Conservation (phyloP, 2,329 filamentous ascomycete species). For the Nigrospora sphaerica region DNA sequence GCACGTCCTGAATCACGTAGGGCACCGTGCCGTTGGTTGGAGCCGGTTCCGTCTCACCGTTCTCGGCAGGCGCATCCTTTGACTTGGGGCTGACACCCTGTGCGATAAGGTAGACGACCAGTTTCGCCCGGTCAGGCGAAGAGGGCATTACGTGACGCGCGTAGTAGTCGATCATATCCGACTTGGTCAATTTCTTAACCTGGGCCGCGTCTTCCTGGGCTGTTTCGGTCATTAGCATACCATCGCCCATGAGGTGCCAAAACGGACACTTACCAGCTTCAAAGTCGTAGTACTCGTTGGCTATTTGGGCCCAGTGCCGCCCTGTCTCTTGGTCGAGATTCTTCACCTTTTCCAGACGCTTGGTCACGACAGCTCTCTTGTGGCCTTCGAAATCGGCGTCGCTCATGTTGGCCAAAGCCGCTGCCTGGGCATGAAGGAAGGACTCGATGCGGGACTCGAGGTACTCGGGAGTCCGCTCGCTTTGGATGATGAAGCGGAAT, state of each 20-base stretch:
- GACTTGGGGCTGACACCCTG: slow-evolving; percentile 45
- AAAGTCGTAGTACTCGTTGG: slow-evolving; percentile 84
- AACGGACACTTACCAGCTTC: slow-evolving; percentile 60
- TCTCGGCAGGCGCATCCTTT: slow-evolving; percentile 32
- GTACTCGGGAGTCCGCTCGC: slow-evolving; percentile 77
- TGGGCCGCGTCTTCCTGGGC: slow-evolving; percentile 78
- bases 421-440: slow-evolving; percentile 38
- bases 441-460: slow-evolving; percentile 81
- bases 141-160: slow-evolving; percentile 65
- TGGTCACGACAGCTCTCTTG: slow-evolving; percentile 82
- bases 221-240: slow-evolving; percentile 75
- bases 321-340: slow-evolving; percentile 80
- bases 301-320: slow-evolving; percentile 80
- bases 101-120: slow-evolving; percentile 77
- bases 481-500: slow-evolving; percentile 88
- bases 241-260: slow-evolving; percentile 35
- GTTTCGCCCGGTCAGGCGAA: slow-evolving; percentile 69
- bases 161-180: slow-evolving; percentile 76
- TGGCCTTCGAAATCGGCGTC: slow-evolving; percentile 83
- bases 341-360: slow-evolving; percentile 84
- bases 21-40: slow-evolving; percentile 44
- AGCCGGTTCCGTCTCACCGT: slow-evolving; percentile 22
- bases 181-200: slow-evolving; percentile 69
- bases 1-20: slow-evolving; percentile 67
- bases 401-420: slow-evolving; percentile 42